A percentile compares a stretch with the other conserved stretches of the same genome.
phyloP scores from a whole-genome alignment of 208 protist genomes.

The Crithidia sp. region DNA sequence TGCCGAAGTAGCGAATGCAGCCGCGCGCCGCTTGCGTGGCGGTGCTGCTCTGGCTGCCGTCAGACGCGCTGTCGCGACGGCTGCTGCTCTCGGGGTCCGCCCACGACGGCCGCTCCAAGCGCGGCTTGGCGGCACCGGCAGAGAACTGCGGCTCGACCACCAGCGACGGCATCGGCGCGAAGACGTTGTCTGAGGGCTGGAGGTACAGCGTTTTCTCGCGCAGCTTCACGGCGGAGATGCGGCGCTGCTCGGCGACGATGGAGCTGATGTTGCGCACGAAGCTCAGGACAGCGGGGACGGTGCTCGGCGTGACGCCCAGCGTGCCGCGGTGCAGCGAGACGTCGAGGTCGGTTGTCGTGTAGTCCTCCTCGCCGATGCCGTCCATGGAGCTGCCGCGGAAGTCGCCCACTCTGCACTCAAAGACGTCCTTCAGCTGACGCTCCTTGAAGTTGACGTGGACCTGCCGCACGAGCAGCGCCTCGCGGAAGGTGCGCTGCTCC shows the following conservation, averaged over 20 bases:
- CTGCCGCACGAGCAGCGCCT: slow-evolving; percentile 46
- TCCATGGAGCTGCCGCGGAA: slow-evolving; percentile 68
- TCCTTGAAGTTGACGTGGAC: slow-evolving; percentile 83
- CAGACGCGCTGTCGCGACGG: background rate
- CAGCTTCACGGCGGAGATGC: slow-evolving; percentile 39
- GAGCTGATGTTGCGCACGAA: slow-evolving; percentile 59
- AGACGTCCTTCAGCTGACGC: slow-evolving; percentile 88
- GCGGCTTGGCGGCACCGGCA: background rate
- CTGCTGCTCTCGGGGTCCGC: background rate
- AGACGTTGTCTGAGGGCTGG: background rate
- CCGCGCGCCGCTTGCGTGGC: slow-evolving; percentile 14
- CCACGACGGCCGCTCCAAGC: background rate
- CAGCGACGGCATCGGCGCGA: background rate
- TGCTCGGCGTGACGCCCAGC: slow-evolving; percentile 79
- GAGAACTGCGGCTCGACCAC: too few relatives aligned
- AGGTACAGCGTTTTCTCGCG: slow-evolving; percentile 14
- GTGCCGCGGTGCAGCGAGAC: slow-evolving; percentile 46
- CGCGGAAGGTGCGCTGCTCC: slow-evolving; percentile 71
- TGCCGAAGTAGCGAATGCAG: slow-evolving; percentile 75
- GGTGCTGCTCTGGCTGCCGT: slow-evolving; percentile 10
- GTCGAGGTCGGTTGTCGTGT: slow-evolving; percentile 56
- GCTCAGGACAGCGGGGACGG: slow-evolving; percentile 66
- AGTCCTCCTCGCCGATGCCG: slow-evolving; percentile 66
- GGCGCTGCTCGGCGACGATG: slow-evolving; percentile 59
- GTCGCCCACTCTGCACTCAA: slow-evolving; percentile 65